Conservation (phyloP, 352 stramenopile species). For the Poterioochromonas sp. region DNA sequence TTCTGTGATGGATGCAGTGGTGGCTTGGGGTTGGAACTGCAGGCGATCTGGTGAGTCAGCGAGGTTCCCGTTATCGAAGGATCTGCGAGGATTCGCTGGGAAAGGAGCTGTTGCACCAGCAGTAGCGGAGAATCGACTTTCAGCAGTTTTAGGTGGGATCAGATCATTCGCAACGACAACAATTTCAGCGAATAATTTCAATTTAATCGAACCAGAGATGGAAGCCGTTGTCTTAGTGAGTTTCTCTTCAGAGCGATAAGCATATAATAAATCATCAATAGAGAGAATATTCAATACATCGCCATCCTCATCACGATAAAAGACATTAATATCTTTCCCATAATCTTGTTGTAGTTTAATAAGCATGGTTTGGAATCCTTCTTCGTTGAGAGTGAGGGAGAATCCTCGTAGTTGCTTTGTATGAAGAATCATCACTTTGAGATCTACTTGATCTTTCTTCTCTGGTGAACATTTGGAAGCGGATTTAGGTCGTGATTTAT, state of each 20-base stretch:
- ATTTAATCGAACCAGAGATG: not conserved
- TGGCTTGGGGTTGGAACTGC: not conserved
- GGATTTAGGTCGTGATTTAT: no score
- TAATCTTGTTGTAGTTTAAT: not conserved
- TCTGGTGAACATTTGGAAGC: not conserved
- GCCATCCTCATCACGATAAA: not conserved
- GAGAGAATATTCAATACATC: not conserved
- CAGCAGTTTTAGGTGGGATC: not conserved
- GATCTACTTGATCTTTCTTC: not conserved
- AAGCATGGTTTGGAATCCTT: not conserved
- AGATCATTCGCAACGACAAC: not conserved
- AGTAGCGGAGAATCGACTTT: not conserved
- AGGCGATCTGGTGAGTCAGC: not conserved
- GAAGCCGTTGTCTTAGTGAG: not conserved
- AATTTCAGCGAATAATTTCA: constrained; percentile 4
- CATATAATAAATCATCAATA: not conserved
- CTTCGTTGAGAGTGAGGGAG: not conserved
- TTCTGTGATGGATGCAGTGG: not conserved
- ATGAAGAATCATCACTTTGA: constrained; percentile 16
- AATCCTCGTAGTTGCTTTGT: not conserved
- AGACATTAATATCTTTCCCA: not conserved
- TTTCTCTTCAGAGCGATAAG: not conserved
- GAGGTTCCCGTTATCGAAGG: not conserved
- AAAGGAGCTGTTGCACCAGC: not conserved
- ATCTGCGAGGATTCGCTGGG: not conserved